These are phyloP conservation scores for Neopestalotiopsis sp. DNA, from an alignment of 2,329 filamentous ascomycete genomes.

Conservation along the genomic window DNA sequence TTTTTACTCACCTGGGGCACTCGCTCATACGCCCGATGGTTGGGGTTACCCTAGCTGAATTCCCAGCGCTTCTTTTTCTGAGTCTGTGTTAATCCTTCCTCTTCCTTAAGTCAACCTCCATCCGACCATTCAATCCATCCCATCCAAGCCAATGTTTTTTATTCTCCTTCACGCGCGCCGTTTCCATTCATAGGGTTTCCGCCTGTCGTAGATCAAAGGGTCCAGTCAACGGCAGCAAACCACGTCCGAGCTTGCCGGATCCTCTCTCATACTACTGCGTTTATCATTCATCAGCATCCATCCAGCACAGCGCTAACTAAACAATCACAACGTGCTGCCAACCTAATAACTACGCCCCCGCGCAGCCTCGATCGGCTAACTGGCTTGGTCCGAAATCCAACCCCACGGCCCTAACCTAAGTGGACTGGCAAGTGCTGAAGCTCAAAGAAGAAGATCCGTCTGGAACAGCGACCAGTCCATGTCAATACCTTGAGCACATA, in stretches of 20 bases:
- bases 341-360: neutral
- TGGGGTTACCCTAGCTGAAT: neutral
- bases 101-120: neutral
- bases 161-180: neutral
- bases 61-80: neutral
- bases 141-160: neutral
- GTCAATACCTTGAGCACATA: neutral
- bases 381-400: neutral
- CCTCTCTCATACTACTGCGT: neutral
- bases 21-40: neutral
- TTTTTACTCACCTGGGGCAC: neutral
- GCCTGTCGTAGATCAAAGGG: neutral
- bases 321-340: neutral
- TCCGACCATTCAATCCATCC: neutral
- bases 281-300: neutral
- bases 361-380: neutral
- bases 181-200: no score
- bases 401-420: constrained; percentile 1
- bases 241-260: neutral
- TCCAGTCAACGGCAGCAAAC: neutral
- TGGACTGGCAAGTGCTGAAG: neutral
- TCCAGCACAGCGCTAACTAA: neutral
- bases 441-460: neutral
- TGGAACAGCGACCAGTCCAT: neutral
- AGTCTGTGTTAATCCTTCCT: neutral